Evolutionary conservation across 768 basidiomycete species (phyloP).

Genomic region (Antrodiella citrinella): DNA sequence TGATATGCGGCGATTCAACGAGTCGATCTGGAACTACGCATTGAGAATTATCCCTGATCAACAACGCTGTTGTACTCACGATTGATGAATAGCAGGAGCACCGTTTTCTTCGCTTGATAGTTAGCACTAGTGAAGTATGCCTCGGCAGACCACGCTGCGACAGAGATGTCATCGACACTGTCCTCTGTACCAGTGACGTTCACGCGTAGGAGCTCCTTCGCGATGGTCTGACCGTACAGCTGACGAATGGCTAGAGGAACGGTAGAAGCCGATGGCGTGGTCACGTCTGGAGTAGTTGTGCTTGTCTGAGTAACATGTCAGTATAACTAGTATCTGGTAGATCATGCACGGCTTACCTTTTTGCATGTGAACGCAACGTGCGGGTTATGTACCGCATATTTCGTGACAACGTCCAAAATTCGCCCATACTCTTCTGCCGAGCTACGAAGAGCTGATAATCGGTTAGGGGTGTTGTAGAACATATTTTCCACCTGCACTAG

Average conservation of each 20-base stretch:
- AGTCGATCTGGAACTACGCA: slow-evolving; percentile 60
- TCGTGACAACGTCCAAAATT: slow-evolving; percentile 86
- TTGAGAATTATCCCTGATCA: not conserved
- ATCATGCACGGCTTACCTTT: slow-evolving; percentile 45
- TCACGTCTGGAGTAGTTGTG: slow-evolving; percentile 67
- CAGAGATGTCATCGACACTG: slow-evolving; percentile 21
- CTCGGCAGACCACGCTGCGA: slow-evolving; percentile 61
- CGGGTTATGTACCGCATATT: slow-evolving; percentile 92
- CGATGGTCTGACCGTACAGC: slow-evolving; percentile 74
- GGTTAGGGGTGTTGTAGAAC: slow-evolving; percentile 88
- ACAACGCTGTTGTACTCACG: slow-evolving; percentile 41
- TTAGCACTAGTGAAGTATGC: slow-evolving; percentile 81
- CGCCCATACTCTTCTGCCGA: slow-evolving; percentile 87
- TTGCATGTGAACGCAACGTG: slow-evolving; percentile 84
- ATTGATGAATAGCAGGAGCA: slow-evolving; percentile 91
- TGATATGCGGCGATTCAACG: slow-evolving; percentile 84
- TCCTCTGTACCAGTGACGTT: slow-evolving; percentile 23
- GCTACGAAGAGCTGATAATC: slow-evolving; percentile 76
- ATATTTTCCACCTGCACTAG: slow-evolving; percentile 80
- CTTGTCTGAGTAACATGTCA: slow-evolving; percentile 46
- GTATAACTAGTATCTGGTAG: not conserved
- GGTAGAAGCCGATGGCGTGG: slow-evolving; percentile 65
- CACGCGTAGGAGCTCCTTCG: slow-evolving; percentile 59
- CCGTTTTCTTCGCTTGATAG: slow-evolving; percentile 80
- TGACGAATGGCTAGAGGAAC: slow-evolving; percentile 64